Evolutionary conservation across 345 rosid genomes (phyloP).

Genomic region (Brassica carinata): DNA sequence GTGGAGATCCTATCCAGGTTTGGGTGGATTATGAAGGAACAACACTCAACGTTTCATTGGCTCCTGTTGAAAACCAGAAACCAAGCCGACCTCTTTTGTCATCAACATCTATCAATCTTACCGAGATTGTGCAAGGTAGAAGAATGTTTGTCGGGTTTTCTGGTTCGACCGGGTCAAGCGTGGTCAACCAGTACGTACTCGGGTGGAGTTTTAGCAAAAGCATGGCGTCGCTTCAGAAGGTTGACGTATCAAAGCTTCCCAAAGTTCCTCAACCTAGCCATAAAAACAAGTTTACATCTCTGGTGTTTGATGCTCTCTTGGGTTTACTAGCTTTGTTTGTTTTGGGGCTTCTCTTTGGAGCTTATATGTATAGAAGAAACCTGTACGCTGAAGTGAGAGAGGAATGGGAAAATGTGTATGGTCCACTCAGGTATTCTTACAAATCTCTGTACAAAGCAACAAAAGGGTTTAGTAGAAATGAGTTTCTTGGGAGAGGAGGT

Average conservation of each 20-base stretch:
- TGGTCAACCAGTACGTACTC: constrained; percentile 24
- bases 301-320: constrained; percentile 32
- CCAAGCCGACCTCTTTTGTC: constrained; percentile 60
- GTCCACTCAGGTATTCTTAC: constrained; percentile 58
- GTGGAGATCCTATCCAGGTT: constrained; percentile 51
- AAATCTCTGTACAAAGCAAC: constrained; percentile 62
- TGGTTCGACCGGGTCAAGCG: background rate
- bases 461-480: constrained; percentile 54
- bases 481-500: constrained; percentile 62
- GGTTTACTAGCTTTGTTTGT: constrained; percentile 30
- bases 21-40: constrained; percentile 65
- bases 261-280: constrained; percentile 37
- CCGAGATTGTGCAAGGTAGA: constrained; percentile 43
- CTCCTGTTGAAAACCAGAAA: constrained; percentile 39
- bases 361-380: constrained; percentile 42
- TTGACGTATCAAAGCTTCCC: constrained; percentile 43
- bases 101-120: constrained; percentile 44
- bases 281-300: constrained; percentile 10
- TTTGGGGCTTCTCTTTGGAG: constrained; percentile 25
- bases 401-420: constrained; percentile 65
- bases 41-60: constrained; percentile 51
- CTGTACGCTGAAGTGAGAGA: constrained; percentile 56
- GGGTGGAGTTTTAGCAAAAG: constrained; percentile 70
- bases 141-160: constrained; percentile 36
- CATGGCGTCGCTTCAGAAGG: constrained; percentile 40